These are phyloP conservation scores for Pseudocercospora macadamiae DNA, from an alignment of 2,329 filamentous ascomycete species.

Conservation along the genomic window DNA sequence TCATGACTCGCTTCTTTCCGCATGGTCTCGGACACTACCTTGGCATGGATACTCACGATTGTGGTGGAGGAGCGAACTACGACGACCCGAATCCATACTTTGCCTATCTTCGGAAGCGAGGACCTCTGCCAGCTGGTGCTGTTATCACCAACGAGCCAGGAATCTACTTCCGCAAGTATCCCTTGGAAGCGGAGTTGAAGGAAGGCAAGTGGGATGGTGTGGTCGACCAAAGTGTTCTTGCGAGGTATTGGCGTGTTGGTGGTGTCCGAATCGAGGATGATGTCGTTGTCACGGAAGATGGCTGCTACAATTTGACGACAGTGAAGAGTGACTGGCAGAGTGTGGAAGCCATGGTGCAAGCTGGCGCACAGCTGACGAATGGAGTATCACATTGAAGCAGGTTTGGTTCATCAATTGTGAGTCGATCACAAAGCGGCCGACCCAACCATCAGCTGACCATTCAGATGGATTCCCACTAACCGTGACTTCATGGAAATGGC, in stretches of 20 bases:
- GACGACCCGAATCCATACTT: conserved; percentile 81
- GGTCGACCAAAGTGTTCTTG: conserved; percentile 67
- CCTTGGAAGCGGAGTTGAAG: conserved; percentile 71
- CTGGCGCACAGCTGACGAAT: conserved; percentile 11
- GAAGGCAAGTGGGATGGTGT: conserved; percentile 62
- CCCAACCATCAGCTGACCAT: background rate
- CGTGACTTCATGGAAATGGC: no score
- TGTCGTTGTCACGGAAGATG: conserved; percentile 75
- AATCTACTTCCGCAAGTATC: conserved; percentile 75
- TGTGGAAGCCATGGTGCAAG: conserved; percentile 29
- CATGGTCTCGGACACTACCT: conserved; percentile 56
- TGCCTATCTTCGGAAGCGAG: conserved; percentile 77
- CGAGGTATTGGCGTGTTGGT: conserved; percentile 75
- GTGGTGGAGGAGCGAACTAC: conserved; percentile 54
- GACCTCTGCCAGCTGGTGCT: conserved; percentile 54
- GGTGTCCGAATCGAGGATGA: conserved; percentile 92
- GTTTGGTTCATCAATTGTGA: background rate
- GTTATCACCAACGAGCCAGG: conserved; percentile 96
- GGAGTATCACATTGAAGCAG: conserved; percentile 1
- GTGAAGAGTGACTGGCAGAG: conserved; percentile 62
- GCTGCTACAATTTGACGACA: conserved; percentile 83
- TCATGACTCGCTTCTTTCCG: conserved; percentile 55
- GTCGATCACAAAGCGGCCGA: no score
- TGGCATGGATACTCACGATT: conserved; percentile 57
- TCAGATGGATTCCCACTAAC: no score